Base-by-base conservation (phyloP, 352 stramenopile species). In the Globisporangium radiosum region DNA sequence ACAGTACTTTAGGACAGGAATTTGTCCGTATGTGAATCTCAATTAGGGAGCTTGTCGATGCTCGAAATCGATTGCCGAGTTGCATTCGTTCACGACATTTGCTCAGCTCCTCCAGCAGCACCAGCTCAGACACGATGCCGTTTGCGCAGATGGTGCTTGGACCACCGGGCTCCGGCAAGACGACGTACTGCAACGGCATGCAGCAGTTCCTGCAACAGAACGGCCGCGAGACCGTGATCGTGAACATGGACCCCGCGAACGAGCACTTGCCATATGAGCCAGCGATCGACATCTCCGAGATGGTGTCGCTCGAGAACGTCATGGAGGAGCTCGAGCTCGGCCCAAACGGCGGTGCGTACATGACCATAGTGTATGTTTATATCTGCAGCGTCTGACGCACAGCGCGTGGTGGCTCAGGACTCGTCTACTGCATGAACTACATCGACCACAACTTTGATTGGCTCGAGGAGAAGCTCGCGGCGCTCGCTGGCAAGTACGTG, bases 351-450 rank as follows among this genome's bases (percentile, higher is more conserved):
- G 92, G 76, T 89, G 54, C 48, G 68, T 69, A 33, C 25, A 33
- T 3, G 25, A 33, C 25, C 25, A 33, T 33, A 33, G 19, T 49
- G 38, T 1, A 7, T 42, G 2, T 3, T 6, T n/a, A 4, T 14
- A 42, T 11, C 56, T 7, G 2, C 2, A 13, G 17, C 47, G 38
- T 3, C 25, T 33, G 25, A 33, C 25, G 2, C 2, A 2, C 25
- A 33, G 25, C 25, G 25, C 25, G 25, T 33, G 25, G 25, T 44
- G 40, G 7, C 7, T 14, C 56, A 92, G 83, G 84, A 11, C 76
- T 99, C 11, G 85, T 99, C 13, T 99, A 99, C 69, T 99, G 97
- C 71, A 99, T 99, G 95, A 96, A 99, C 72, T 99, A 98, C 74
- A 87, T 99, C 10, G 70, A 98, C 50, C 75, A 97, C 54, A 99